A percentile compares a stretch with the other conserved stretches of the same genome.
These are phyloP conservation scores for Hanseniaspora lachancei DNA, from an alignment of 805 yeast species.

Conservation along the genomic window DNA sequence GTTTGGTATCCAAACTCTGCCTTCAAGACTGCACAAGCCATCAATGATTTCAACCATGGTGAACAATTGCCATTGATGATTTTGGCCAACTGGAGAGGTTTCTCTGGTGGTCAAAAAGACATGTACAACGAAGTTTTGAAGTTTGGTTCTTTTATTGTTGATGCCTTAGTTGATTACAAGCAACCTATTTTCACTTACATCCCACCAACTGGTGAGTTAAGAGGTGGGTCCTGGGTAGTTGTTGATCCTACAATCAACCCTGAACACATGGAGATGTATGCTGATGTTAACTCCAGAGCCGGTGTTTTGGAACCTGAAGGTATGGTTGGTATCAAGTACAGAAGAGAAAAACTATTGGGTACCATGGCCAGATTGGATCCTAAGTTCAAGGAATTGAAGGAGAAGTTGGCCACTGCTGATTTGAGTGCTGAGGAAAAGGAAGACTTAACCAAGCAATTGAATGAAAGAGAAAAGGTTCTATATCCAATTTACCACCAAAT, in stretches of 20 bases:
- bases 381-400: slow-evolving; percentile 55
- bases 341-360: slow-evolving; percentile 79
- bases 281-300: slow-evolving; percentile 87
- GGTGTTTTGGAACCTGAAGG: slow-evolving; percentile 99
- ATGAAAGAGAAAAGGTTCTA: slow-evolving; percentile 64
- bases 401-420: slow-evolving; percentile 39
- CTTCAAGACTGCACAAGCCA: slow-evolving; percentile 97
- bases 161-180: slow-evolving; percentile 86
- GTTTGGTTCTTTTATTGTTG: slow-evolving; percentile 93
- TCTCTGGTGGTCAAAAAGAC: slow-evolving; percentile 99
- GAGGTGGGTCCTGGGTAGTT: slow-evolving; percentile 99
- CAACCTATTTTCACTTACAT: slow-evolving; percentile 95
- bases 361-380: slow-evolving; percentile 86
- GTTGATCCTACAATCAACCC: slow-evolving; percentile 95
- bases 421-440: slow-evolving; percentile 55
- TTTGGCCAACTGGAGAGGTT: slow-evolving; percentile 99
- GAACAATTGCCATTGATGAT: slow-evolving; percentile 96
- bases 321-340: slow-evolving; percentile 96
- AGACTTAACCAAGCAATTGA: slow-evolving; percentile 48
- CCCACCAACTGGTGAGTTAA: slow-evolving; percentile 95
- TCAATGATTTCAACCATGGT: slow-evolving; percentile 93
- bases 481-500: slow-evolving; percentile 85
- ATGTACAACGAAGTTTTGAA: slow-evolving; percentile 97
- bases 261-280: slow-evolving; percentile 99
- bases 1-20: slow-evolving; percentile 99